A percentile compares a stretch with the other conserved stretches of the same genome.
Evolutionary conservation across 2,329 filamentous ascomycete species (phyloP).

Genomic region (Aspergillus latus): DNA sequence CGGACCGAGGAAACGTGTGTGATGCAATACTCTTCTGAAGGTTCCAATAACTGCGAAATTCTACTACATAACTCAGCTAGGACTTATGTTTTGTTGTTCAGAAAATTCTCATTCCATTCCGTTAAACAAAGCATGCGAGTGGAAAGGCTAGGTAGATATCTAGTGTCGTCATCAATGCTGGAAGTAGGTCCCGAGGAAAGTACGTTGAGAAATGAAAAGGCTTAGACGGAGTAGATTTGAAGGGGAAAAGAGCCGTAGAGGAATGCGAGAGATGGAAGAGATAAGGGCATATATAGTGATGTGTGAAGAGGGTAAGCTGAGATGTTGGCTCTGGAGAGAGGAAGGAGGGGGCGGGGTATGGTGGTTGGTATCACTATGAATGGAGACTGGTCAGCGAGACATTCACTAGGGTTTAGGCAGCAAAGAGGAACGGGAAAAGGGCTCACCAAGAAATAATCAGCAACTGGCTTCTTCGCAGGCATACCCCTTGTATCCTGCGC

Average conservation of each 20-base stretch:
- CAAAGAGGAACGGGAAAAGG: background rate
- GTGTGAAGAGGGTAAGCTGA: background rate
- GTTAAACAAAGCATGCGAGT: background rate
- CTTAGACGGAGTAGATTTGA: background rate
- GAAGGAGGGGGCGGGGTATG: background rate
- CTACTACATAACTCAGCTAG: background rate
- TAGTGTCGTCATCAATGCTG: background rate
- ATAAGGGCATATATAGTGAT: background rate
- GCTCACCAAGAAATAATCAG: slow-evolving; percentile 82
- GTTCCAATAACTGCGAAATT: too few species aligned
- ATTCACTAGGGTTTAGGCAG: background rate
- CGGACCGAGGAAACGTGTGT: too few species aligned
- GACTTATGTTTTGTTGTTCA: slow-evolving; percentile 58
- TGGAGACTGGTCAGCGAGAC: background rate
- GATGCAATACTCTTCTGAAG: too few species aligned
- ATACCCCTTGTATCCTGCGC: slow-evolving; percentile 95
- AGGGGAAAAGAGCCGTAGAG: background rate
- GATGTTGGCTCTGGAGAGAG: background rate
- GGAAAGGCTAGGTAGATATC: background rate
- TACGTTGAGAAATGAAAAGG: background rate
- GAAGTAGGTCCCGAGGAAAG: slow-evolving; percentile 12
- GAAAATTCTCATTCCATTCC: slow-evolving; percentile 51
- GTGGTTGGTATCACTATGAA: slow-evolving; percentile 9
- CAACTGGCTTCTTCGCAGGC: slow-evolving; percentile 97
- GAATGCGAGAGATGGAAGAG: background rate